Evolutionary conservation across 371 early-diverging fungal genomes (phyloP), one percentile per base, ranked within the genome.

Genomic region (Funneliformis caledonium): DNA sequence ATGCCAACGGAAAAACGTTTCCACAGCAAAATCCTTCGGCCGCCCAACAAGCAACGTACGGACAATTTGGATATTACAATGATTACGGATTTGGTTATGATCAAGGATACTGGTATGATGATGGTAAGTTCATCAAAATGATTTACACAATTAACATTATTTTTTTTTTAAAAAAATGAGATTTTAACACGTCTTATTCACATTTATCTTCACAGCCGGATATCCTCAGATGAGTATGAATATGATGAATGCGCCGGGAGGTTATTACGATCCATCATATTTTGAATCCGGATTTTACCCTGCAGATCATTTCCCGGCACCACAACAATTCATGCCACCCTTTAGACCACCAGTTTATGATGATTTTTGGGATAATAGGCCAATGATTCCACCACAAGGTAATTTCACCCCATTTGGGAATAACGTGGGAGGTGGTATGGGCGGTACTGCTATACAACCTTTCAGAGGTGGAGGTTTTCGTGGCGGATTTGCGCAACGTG

Each of bases 101-200:
- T 68, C 70, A 68, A 68, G 47, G 69, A 77, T 78, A 69, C 56
- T 78, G 79, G 79, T 78, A 68, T 6, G 69, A 78, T 43, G 79
- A 78, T 11, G 67, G 79, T 78, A 78, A 69, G 19, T 16, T 31
- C 37, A 42, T 19, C 6, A 7, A 14, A 68, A 37, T 26, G 26
- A 26, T 26, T 26, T 26, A 26, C 26, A 26, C 26, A 26, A 26
- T 26, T 26, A 26, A 26, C 26, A 26, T 26, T 26, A 26, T 26
- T 26, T 26, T 26, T 26, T 26, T 26, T 26, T 26, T 0, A 26
- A 26, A 26, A 26, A 26, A 26, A 26, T 0, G 26, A 26, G 26
- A 26, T n/a, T n/a, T n/a, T n/a, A n/a, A n/a, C n/a, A n/a, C n/a
- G n/a, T 26, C 26, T 26, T 26, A 26, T 26, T 26, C 26, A 26